Evolutionary conservation across 129 eudicot species (phyloP).

Genomic region (Oenanthe sinensis): DNA sequence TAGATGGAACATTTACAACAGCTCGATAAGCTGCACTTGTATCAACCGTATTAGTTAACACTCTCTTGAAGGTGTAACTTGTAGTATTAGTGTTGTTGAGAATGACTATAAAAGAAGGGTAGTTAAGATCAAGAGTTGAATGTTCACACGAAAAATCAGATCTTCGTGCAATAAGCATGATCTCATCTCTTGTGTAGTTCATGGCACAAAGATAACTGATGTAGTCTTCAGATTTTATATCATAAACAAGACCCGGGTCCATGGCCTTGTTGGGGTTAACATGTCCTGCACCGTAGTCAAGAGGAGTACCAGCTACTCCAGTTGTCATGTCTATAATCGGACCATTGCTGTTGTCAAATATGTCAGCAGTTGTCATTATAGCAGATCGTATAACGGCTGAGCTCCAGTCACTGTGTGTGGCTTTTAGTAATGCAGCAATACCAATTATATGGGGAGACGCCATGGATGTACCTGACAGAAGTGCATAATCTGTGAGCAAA

Average conservation of each 20-base stretch:
- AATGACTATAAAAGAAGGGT: constrained; percentile 7
- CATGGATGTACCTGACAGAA: not conserved
- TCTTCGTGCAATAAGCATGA: not conserved
- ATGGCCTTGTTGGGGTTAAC: not conserved
- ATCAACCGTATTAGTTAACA: no score
- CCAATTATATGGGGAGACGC: not conserved
- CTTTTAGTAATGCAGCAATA: not conserved
- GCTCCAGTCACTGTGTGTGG: not conserved
- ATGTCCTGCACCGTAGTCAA: not conserved
- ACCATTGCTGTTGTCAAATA: not conserved
- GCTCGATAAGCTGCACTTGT: no score
- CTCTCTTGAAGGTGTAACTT: no score
- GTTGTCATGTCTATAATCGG: not conserved
- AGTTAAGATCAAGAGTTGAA: not conserved
- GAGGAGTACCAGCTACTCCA: constrained; percentile 1
- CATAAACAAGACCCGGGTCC: not conserved
- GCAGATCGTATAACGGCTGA: not conserved
- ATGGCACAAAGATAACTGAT: not conserved
- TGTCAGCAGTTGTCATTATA: constrained; percentile 3
- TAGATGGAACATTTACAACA: no score
- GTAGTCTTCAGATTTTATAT: not conserved
- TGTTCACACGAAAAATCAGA: not conserved
- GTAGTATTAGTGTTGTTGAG: no score
- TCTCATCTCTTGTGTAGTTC: not conserved
- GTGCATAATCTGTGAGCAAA: not conserved